phyloP scores from a whole-genome alignment of 352 stramenopile genomes.

The Globisporangium okanoganense region DNA sequence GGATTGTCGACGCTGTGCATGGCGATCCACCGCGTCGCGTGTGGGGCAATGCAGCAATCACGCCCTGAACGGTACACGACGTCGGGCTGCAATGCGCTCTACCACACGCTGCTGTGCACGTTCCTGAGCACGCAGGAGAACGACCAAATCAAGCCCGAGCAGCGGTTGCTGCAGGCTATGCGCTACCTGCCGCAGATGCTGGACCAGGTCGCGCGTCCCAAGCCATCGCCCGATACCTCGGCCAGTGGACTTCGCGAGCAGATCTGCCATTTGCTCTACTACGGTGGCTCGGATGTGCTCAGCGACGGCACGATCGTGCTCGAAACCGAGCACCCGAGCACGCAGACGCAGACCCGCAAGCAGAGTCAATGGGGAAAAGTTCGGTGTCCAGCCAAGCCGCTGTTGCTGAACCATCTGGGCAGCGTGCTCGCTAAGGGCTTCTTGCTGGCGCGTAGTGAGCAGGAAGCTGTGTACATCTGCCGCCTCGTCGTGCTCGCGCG shows the following conservation, averaged over 20 bases:
- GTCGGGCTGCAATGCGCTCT: constrained; percentile 72
- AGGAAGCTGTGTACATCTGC: constrained; percentile 57
- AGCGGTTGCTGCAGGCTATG: constrained; percentile 69
- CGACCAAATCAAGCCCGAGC: constrained; percentile 58
- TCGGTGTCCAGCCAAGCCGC: constrained; percentile 66
- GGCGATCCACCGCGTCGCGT: constrained; percentile 81
- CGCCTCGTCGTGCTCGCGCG: constrained; percentile 66
- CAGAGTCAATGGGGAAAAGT: constrained; percentile 84
- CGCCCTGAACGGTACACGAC: constrained; percentile 75
- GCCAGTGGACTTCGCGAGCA: constrained; percentile 29
- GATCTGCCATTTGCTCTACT: constrained; percentile 64
- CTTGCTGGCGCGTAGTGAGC: constrained; percentile 46
- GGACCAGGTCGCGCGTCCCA: constrained; percentile 38
- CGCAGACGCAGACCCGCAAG: constrained; percentile 84
- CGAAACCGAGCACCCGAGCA: constrained; percentile 74
- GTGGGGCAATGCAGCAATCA: constrained; percentile 78
- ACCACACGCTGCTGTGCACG: constrained; percentile 76
- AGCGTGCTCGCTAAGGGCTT: constrained; percentile 72
- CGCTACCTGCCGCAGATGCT: constrained; percentile 73
- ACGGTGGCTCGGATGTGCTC: constrained; percentile 68
- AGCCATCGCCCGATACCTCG: constrained; percentile 20
- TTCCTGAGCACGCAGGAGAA: constrained; percentile 56
- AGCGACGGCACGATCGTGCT: constrained; percentile 61
- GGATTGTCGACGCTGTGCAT: constrained; percentile 78
- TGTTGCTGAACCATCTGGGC: constrained; percentile 70